Evolutionary conservation across 2,329 filamentous ascomycete genomes (phyloP), one percentile per base, ranked within the genome.

Genomic region (Parastagonospora nodorum): DNA sequence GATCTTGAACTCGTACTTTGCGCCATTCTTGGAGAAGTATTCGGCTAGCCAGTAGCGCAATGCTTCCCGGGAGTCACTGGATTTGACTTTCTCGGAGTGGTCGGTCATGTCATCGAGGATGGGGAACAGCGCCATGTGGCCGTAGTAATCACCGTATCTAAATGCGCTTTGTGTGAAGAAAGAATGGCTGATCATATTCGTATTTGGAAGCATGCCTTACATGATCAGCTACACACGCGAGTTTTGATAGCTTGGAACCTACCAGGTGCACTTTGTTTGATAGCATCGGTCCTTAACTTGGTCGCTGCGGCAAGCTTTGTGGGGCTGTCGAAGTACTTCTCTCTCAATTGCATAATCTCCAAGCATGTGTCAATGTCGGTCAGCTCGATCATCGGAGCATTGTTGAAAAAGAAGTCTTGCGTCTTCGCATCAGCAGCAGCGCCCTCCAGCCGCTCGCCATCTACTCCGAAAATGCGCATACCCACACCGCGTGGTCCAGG

Each of bases 381-480:
- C 38, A 69, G 41, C 19, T 71, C 66, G 28, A 71, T 63, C 46
- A 67, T 58, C 1, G 69, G 66, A 5, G 67, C 64, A 39, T 69
- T 73, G 43, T 72, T 71, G 57, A 61, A 72, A 36, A 67, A 65
- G 50, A 66, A 68, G 43, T 72, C 67, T 38, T 71, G 68, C 2
- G 61, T 56, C 12, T 32, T 53, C 5, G 50, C 42, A 8, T 51
- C 36, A 16, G 48, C 43, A 31, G 59, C 48, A 10, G 55, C 50
- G 12, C 43, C 48, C 27, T 59, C 36, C 2, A 61, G 54, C 2
- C 52, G 38, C 51, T 73, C 62, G 37, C 71, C 70, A 36, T 71
- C 53, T 14, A 74, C 60, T 8, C 66, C 66, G 35, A 74, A 75
- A 39, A 73, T 57, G 44, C 74, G 72, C 53, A 74, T 61, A 11